Percentiles rank a stretch among this genome's conserved stretches.
Evolutionary conservation across 1,284 basidiomycete genomes (phyloP).

Genomic region (Sporisorium exsertum): DNA sequence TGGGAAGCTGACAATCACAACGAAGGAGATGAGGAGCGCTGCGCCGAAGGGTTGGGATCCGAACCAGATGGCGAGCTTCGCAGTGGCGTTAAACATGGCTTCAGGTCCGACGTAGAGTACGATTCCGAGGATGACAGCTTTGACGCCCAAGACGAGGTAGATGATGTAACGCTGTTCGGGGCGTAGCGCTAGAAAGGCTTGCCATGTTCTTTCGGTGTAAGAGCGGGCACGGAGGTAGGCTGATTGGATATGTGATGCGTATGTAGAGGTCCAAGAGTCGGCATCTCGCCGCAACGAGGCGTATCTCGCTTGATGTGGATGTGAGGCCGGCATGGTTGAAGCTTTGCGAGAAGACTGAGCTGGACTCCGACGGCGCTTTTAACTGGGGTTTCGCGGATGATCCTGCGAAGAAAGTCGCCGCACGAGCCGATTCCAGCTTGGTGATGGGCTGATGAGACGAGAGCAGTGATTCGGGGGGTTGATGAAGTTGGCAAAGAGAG

Average conservation of each 20-base stretch:
- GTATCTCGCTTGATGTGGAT: slow-evolving; percentile 23
- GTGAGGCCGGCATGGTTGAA: slow-evolving; percentile 17
- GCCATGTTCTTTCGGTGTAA: slow-evolving; percentile 21
- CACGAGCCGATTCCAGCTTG: not conserved
- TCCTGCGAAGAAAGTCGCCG: not conserved
- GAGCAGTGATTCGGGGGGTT: not conserved
- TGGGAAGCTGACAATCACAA: slow-evolving; percentile 57
- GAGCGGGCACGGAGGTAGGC: slow-evolving; percentile 14
- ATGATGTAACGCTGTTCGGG: slow-evolving; percentile 34
- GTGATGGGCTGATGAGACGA: not conserved
- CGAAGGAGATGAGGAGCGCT: slow-evolving; percentile 29
- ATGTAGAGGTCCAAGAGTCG: not conserved
- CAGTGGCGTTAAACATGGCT: slow-evolving; percentile 46
- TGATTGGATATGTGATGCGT: slow-evolving; percentile 9
- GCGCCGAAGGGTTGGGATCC: slow-evolving; percentile 36
- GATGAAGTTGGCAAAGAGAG: not conserved
- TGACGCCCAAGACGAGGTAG: slow-evolving; percentile 27
- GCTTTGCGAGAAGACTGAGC: not conserved
- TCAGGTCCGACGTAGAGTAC: slow-evolving; percentile 42
- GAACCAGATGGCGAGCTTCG: slow-evolving; percentile 49
- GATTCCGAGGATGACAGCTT: slow-evolving; percentile 19
- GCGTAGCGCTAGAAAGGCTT: slow-evolving; percentile 25
- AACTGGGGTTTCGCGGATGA: not conserved
- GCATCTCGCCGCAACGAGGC: slow-evolving; percentile 20
- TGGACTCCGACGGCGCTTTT: not conserved